A percentile compares a stretch with the other conserved stretches of the same genome.
Evolutionary conservation across 345 rosid species (phyloP).

Genomic region (Hibiscus mutabilis): DNA sequence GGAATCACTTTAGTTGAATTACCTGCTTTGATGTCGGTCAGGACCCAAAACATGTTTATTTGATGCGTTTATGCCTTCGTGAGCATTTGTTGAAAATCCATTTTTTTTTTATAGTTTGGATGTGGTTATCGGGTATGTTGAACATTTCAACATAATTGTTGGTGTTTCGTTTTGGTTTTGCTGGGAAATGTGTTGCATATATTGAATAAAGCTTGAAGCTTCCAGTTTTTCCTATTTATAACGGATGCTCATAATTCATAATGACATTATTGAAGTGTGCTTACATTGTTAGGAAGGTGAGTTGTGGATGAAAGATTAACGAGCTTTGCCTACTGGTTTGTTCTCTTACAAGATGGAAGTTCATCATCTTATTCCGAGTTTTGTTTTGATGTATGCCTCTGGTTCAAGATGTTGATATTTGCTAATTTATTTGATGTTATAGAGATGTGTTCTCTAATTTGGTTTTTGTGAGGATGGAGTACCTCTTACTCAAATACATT

Average conservation of each 20-base stretch:
- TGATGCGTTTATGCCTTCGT: neutral
- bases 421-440: neutral
- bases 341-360: neutral
- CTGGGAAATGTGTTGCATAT: neutral
- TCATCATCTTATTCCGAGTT: neutral
- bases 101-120: neutral
- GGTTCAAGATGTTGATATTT: neutral
- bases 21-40: neutral
- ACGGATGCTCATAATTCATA: neutral
- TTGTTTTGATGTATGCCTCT: neutral
- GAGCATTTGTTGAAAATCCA: neutral
- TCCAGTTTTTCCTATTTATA: neutral
- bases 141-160: neutral
- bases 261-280: neutral
- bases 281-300: neutral
- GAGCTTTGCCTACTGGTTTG: neutral
- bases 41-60: neutral
- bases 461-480: neutral
- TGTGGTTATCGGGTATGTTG: neutral
- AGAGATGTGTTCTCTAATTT: neutral
- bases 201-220: neutral
- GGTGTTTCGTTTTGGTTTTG: neutral
- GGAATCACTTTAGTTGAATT: conserved; percentile 2
- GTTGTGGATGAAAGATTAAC: neutral
- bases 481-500: neutral